Conservation (phyloP, 495 filamentous ascomycete genomes). For the Aspergillus cavernicola region DNA sequence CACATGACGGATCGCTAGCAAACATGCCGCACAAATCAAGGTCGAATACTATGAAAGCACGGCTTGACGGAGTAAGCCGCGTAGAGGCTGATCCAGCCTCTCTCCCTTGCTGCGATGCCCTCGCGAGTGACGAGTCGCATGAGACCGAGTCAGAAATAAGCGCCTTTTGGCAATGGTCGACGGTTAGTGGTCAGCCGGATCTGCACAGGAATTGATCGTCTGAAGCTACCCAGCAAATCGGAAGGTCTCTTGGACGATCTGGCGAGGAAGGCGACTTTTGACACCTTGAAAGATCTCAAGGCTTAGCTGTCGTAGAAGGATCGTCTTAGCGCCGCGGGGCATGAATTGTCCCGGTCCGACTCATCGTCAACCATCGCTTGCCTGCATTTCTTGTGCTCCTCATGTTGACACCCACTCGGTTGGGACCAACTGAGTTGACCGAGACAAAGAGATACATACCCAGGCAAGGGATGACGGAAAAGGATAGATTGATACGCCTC, state of each 20-base stretch:
- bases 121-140: too few species aligned
- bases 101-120: background rate
- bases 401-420: background rate
- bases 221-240: too few species aligned
- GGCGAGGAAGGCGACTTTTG: too few species aligned
- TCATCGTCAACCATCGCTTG: background rate
- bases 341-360: background rate
- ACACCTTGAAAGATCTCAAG: too few species aligned
- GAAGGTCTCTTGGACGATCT: too few species aligned
- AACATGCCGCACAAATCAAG: constrained; percentile 1
- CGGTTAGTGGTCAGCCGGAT: too few species aligned
- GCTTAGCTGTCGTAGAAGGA: too few species aligned
- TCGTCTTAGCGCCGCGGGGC: background rate
- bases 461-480: background rate
- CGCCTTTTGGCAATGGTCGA: too few species aligned
- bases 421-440: background rate
- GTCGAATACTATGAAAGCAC: background rate
- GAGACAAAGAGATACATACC: background rate
- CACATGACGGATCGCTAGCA: background rate
- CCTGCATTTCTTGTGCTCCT: background rate
- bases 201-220: too few species aligned
- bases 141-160: too few species aligned
- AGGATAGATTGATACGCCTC: background rate
- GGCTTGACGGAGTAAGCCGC: background rate
- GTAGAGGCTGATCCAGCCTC: background rate